phyloP scores from a whole-genome alignment of 2,329 filamentous ascomycete genomes.

The Colletotrichum lini region DNA sequence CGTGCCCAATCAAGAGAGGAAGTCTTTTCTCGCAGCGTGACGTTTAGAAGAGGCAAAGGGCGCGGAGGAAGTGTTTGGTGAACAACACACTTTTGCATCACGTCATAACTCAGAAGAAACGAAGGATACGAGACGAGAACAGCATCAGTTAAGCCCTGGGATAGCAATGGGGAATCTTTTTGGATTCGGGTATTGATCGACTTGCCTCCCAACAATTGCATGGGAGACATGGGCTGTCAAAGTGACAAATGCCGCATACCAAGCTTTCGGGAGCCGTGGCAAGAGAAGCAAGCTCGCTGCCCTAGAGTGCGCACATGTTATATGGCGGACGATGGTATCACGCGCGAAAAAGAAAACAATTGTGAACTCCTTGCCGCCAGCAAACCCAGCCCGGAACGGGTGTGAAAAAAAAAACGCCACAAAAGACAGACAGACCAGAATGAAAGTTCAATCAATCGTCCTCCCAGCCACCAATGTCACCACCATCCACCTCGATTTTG shows the following conservation, averaged over 20 bases:
- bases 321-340: constrained; percentile 37
- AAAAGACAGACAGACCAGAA: constrained; percentile 7
- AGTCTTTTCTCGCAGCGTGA: no score
- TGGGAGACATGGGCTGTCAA: neutral
- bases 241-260: neutral
- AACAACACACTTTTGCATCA: neutral
- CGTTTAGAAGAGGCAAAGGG: neutral
- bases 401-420: constrained; percentile 22
- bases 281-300: neutral
- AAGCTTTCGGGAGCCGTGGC: neutral
- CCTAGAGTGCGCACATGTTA: constrained; percentile 1
- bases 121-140: neutral
- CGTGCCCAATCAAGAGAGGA: no score
- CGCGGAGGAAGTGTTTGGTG: neutral
- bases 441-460: constrained; percentile 50
- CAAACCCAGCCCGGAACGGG: neutral
- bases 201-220: neutral
- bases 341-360: constrained; percentile 14
- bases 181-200: neutral
- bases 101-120: neutral
- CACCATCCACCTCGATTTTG: constrained; percentile 74
- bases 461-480: constrained; percentile 58
- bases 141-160: no score
- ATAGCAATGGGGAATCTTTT: neutral
- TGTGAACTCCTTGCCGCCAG: constrained; percentile 29